These are phyloP conservation scores for Pleurotus salmoneostramineus DNA, from an alignment of 768 basidiomycete species.

Conservation along the genomic window DNA sequence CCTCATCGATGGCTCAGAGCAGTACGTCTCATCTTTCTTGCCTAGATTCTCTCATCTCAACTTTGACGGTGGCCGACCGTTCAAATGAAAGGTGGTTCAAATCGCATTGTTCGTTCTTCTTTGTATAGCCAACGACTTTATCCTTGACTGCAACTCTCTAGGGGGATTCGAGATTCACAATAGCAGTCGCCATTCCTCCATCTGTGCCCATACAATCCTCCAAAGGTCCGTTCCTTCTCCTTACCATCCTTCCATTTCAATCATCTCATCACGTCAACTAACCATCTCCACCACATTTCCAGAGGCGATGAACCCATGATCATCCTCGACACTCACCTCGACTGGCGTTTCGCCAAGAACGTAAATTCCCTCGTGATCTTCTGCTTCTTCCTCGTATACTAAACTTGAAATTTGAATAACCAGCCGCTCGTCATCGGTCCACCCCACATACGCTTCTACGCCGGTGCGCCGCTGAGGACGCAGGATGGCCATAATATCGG, in stretches of 20 bases:
- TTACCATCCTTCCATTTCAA: too few relatives aligned
- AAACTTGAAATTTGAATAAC: too few relatives aligned
- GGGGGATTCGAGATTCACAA: slow-evolving; percentile 40
- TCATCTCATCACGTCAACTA: neutral
- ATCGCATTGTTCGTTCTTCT: slow-evolving; percentile 62
- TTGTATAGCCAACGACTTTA: slow-evolving; percentile 5
- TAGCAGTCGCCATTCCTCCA: slow-evolving; percentile 57
- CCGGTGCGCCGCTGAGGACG: slow-evolving; percentile 86
- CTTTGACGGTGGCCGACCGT: too few relatives aligned
- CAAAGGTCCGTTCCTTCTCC: slow-evolving; percentile 50
- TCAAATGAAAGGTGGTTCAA: slow-evolving; percentile 70
- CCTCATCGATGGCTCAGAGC: slow-evolving; percentile 79
- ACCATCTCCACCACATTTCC: slow-evolving; percentile 1
- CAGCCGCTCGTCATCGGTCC: slow-evolving; percentile 69
- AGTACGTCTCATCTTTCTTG: too few relatives aligned
- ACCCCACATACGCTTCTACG: slow-evolving; percentile 83
- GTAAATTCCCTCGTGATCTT: slow-evolving; percentile 37
- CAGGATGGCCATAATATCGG: slow-evolving; percentile 90
- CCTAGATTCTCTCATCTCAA: too few relatives aligned
- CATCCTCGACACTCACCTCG: slow-evolving; percentile 68
- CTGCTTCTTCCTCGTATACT: too few relatives aligned
- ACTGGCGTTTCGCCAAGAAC: slow-evolving; percentile 88
- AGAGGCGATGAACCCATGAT: slow-evolving; percentile 88
- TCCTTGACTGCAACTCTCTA: slow-evolving; percentile 18
- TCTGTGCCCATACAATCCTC: slow-evolving; percentile 81